phyloP scores from a whole-genome alignment of 129 eudicot genomes.

The Heracleum sosnowskyi region DNA sequence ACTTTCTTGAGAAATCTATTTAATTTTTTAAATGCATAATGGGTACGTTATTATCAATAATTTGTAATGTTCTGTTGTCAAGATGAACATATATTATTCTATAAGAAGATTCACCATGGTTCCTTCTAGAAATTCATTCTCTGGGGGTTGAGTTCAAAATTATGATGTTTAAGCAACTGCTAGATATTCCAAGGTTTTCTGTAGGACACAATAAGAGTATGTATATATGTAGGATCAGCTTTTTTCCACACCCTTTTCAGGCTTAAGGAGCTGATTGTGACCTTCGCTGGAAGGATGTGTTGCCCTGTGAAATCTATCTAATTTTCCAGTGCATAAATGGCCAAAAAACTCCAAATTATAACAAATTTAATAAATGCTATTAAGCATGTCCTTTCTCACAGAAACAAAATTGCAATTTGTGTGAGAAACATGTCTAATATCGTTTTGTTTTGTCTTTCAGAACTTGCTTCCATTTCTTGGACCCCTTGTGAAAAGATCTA shows the following conservation, averaged over 20 bases:
- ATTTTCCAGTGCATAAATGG: neutral
- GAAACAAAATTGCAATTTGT: neutral
- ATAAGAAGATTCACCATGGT: neutral
- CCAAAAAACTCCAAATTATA: neutral
- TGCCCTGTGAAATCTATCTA: neutral
- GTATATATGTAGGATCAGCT: neutral
- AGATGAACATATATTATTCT: neutral
- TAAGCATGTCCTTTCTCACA: neutral
- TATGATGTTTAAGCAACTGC: neutral
- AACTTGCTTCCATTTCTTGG: conserved; percentile 91
- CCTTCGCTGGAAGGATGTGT: neutral
- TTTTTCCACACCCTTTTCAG: neutral
- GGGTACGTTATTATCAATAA: neutral
- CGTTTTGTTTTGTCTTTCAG: conserved; percentile 37
- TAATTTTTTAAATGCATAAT: neutral
- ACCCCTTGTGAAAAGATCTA: conserved; percentile 77
- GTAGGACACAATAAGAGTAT: neutral
- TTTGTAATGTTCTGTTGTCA: neutral
- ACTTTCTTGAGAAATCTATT: neutral
- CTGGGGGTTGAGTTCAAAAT: neutral
- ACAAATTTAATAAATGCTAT: neutral
- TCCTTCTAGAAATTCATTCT: neutral
- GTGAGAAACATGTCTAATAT: neutral
- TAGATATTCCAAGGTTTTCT: neutral
- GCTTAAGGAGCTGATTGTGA: neutral